Evolutionary conservation across 1,284 basidiomycete species (phyloP), one percentile per base, ranked within the genome.

Genomic region (Athelia psychrophila): DNA sequence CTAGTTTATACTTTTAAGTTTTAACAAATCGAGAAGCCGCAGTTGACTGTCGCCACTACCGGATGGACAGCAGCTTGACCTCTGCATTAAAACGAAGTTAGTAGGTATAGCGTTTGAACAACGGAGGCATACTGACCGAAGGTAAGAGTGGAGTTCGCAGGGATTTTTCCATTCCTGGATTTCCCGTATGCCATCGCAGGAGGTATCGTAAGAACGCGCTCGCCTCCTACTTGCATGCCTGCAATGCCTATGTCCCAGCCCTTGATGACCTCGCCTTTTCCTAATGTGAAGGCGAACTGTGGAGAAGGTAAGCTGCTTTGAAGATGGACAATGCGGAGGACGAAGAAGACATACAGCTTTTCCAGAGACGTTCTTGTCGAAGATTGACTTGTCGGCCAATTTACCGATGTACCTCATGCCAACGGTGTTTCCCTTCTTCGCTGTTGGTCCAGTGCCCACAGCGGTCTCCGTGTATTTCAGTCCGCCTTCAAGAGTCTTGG

Each of bases 171-270:
- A 23, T 63, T 65, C 49, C 75, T 77, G 57, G 74, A 75, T 56
- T 81, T 83, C 40, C 90, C 90, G 54, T 92, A 92, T 13, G 65
- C 89, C 74, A 89, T 75, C 13, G 74, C 64, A 16, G 89, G 72
- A 30, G 94, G 92, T 55, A 95, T 80, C 47, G 82, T 86, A 58
- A 98, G 77, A 55, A 86, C 74, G 51, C 95, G 86, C 72, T 98
- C 95, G 36, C 93, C 93, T 50, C 93, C 95, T 47, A 89, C 85
- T 60, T 88, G 84, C 94, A 98, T 97, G 47, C 95, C 96, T 51
- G 77, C 84, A 54, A 98, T 79, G 50, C 95, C 95, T 61, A 92
- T 78, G 62, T 97, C 95, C 95, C 94, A 97, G 44, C 90, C 93
- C 76, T 91, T 91, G 72, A 98, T 96, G 50, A 98, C 95, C 67